Percentiles rank a stretch among this genome's conserved stretches.
Conservation (phyloP, 2,329 filamentous ascomycete species). For the Ophidiomyces ophidiicola region DNA sequence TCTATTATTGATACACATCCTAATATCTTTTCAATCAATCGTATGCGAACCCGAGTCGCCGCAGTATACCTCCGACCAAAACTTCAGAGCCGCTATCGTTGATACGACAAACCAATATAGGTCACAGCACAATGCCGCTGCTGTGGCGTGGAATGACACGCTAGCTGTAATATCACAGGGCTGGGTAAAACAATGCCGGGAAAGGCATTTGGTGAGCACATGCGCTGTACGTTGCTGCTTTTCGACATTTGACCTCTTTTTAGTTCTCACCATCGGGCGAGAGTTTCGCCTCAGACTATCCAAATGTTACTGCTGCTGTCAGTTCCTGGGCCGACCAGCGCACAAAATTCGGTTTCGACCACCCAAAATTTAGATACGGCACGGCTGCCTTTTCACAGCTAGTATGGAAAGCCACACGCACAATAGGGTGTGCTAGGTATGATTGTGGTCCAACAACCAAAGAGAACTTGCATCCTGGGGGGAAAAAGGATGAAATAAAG, state of each 20-base stretch:
- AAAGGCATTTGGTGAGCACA: constrained; percentile 34
- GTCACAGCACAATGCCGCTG: constrained; percentile 46
- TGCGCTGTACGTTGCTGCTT: background rate
- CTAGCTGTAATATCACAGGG: constrained; percentile 44
- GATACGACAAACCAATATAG: constrained; percentile 34
- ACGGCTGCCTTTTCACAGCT: constrained; percentile 63
- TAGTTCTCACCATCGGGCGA: constrained; percentile 43
- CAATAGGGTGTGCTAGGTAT: constrained; percentile 44
- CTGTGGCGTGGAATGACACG: constrained; percentile 53
- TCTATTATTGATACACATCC: constrained; percentile 5
- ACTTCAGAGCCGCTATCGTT: constrained; percentile 45
- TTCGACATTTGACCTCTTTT: background rate
- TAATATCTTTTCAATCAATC: constrained; percentile 2
- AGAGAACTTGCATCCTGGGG: constrained; percentile 29
- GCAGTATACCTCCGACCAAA: constrained; percentile 33
- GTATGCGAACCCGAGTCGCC: constrained; percentile 22
- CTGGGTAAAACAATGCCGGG: constrained; percentile 38
- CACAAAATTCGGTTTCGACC: constrained; percentile 45
- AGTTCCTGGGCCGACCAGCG: constrained; percentile 55
- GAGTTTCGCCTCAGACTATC: constrained; percentile 59
- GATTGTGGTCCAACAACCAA: constrained; percentile 26
- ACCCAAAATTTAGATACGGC: constrained; percentile 26
- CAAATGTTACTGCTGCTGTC: constrained; percentile 47
- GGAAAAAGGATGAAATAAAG: constrained; percentile 43
- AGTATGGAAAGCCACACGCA: constrained; percentile 54